Evolutionary conservation across 257 asterid genomes (phyloP), one percentile per base, ranked within the genome.

Genomic region (Ehretia macrophylla): DNA sequence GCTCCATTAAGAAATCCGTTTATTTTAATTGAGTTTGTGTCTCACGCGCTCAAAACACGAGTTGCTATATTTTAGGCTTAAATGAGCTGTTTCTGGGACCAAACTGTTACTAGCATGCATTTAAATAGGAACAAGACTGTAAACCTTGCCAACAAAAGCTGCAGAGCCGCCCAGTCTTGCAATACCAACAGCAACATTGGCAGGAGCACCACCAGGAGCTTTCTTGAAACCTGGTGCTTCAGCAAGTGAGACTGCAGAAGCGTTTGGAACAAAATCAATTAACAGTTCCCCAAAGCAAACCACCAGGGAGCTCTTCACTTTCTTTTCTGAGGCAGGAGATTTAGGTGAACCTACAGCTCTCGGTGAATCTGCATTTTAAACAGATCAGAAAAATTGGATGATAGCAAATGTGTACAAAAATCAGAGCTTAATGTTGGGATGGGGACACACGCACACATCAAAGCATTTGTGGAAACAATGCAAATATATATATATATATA

Each of bases 211-310:
- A 1, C 74, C 74, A 9, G 74, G 74, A 56, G 74, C 74, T 62
- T 69, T 69, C 69, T 69, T 63, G 48, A 69, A 69, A 8, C 69
- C n/a, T n/a, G 74, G 74, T n/a, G 74, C 69, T n/a, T 63, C 74
- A 12, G 72, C 80, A 4, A n/a, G n/a, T n/a, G n/a, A n/a, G n/a
- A 62, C 59, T 27, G 67, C 73, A 10, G 68, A 65, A 32, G 51
- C 69, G 6, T 38, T 62, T 5, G 74, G 69, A 19, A 69, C 74
- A 44, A 69, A 69, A 51, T 69, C 74, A 40, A 69, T 69, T 60
- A 69, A 59, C 46, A 69, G 68, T 20, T 63, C 64, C 61, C 72
- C 68, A 17, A 66, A 76, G 50, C 74, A 72, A 12, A 64, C 69
- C 51, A 69, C 74, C 38, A 68, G 13, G 0, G 50, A 40, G 38